Conservation (phyloP, 2,329 filamentous ascomycete species). For the Talaromyces sp. region DNA sequence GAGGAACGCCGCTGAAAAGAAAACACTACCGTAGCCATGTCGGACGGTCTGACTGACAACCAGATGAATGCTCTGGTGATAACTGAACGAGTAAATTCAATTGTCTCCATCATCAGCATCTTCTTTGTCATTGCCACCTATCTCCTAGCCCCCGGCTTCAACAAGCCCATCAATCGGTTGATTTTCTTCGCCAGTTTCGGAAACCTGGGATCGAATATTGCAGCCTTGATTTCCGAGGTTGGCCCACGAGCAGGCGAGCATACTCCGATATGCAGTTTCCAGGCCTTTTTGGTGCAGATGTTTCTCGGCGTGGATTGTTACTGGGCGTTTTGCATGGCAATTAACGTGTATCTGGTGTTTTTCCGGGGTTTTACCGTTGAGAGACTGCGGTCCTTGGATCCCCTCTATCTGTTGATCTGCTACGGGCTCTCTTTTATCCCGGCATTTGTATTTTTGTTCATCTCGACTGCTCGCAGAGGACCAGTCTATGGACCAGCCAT, state of each 20-base stretch:
- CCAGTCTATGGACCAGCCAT: slow-evolving; percentile 65
- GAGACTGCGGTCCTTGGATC: slow-evolving; percentile 59
- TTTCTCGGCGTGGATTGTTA: slow-evolving; percentile 61
- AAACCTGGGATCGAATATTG: slow-evolving; percentile 68
- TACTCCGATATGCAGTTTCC: slow-evolving; percentile 61
- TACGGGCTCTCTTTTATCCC: slow-evolving; percentile 66
- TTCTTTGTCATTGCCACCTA: slow-evolving; percentile 18
- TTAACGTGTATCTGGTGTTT: slow-evolving; percentile 72
- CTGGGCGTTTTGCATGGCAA: slow-evolving; percentile 71
- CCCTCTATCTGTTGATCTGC: slow-evolving; percentile 59
- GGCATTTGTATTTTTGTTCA: slow-evolving; percentile 58
- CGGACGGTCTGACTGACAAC: neutral
- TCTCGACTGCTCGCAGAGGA: slow-evolving; percentile 44
- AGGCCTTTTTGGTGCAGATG: slow-evolving; percentile 66
- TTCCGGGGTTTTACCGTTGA: slow-evolving; percentile 61
- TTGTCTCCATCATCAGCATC: slow-evolving; percentile 15
- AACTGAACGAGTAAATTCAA: slow-evolving; percentile 17
- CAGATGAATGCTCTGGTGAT: slow-evolving; percentile 9
- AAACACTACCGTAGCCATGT: neutral
- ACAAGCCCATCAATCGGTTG: slow-evolving; percentile 60
- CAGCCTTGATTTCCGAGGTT: slow-evolving; percentile 61
- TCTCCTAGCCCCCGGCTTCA: slow-evolving; percentile 13
- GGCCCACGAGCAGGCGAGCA: slow-evolving; percentile 46
- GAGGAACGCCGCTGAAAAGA: neutral
- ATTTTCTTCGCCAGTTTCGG: slow-evolving; percentile 75